phyloP scores from a whole-genome alignment of 768 basidiomycete genomes.

The Dictyophora rubrovolvata region DNA sequence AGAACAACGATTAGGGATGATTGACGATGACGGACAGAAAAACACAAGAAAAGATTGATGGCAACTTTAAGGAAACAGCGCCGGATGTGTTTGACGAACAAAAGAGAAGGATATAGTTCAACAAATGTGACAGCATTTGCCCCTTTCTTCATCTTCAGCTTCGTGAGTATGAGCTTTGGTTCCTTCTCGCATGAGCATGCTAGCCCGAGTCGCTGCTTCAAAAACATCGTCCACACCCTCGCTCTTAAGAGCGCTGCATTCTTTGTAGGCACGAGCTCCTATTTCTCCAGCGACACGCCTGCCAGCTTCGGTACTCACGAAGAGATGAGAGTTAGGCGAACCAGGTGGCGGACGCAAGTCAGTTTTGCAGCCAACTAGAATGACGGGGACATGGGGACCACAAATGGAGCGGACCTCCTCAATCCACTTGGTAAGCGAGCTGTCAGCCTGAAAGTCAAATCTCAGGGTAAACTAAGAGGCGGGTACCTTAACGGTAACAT shows the following conservation, averaged over 20 bases:
- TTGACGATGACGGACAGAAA: neutral
- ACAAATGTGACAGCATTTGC: slow-evolving; percentile 61
- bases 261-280: slow-evolving; percentile 89
- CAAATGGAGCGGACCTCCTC: slow-evolving; percentile 97
- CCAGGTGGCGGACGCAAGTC: slow-evolving; percentile 64
- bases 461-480: slow-evolving; percentile 12
- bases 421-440: slow-evolving; percentile 62
- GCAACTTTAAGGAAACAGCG: no score
- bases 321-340: slow-evolving; percentile 30
- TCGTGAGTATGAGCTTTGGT: slow-evolving; percentile 29
- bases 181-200: slow-evolving; percentile 91
- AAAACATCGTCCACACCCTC: slow-evolving; percentile 96
- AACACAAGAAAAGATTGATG: neutral
- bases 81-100: no score
- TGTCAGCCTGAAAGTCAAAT: slow-evolving; percentile 7
- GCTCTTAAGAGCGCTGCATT: slow-evolving; percentile 83
- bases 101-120: slow-evolving; percentile 17
- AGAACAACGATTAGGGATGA: neutral
- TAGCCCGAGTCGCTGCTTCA: slow-evolving; percentile 91
- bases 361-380: slow-evolving; percentile 93
- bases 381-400: slow-evolving; percentile 82
- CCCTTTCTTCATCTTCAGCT: slow-evolving; percentile 33
- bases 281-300: slow-evolving; percentile 75
- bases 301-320: slow-evolving; percentile 69
- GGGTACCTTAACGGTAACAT: slow-evolving; percentile 80